Percentiles rank a stretch among this genome's conserved stretches.
Conservation (phyloP, 2,329 filamentous ascomycete genomes). For the Epichloe elymi region DNA sequence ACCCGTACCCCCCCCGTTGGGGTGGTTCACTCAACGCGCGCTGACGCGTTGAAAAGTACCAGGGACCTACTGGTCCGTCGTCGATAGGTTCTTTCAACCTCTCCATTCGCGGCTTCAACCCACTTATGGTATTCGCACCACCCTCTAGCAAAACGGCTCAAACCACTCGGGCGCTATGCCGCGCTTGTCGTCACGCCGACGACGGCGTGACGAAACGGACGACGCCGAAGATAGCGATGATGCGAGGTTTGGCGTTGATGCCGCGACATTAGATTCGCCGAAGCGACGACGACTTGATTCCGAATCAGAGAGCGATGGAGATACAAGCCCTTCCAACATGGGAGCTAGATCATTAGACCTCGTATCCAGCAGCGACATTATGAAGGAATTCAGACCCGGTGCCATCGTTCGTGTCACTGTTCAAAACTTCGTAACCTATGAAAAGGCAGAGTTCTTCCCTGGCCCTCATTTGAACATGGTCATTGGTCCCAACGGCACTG, state of each 20-base stretch:
- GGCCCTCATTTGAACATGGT: conserved; percentile 96
- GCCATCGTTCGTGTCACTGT: conserved; percentile 81
- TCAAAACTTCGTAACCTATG: conserved; percentile 89
- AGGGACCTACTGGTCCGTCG: background rate
- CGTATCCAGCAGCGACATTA: conserved; percentile 7
- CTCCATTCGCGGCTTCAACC: background rate
- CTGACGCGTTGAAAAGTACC: background rate
- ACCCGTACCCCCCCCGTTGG: background rate
- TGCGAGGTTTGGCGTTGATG: conserved; percentile 11
- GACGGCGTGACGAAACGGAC: conserved; percentile 29
- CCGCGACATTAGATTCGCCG: conserved; percentile 15
- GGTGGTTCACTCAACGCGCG: background rate
- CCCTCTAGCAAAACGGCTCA: background rate
- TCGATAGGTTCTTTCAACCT: background rate
- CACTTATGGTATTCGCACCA: background rate
- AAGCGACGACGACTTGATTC: conserved; percentile 24
- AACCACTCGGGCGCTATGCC: conserved; percentile 13
- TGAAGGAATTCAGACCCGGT: conserved; percentile 49
- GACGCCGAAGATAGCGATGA: conserved; percentile 24
- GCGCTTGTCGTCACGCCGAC: conserved; percentile 23
- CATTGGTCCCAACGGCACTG: conserved; percentile 95
- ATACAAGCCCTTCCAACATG: conserved; percentile 5
- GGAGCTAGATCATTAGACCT: conserved; percentile 8
- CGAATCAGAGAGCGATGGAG: conserved; percentile 10
- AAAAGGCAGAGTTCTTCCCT: conserved; percentile 76